Base-by-base conservation (phyloP, 75 land plant genomes). In the Sequoia sempervirens region DNA sequence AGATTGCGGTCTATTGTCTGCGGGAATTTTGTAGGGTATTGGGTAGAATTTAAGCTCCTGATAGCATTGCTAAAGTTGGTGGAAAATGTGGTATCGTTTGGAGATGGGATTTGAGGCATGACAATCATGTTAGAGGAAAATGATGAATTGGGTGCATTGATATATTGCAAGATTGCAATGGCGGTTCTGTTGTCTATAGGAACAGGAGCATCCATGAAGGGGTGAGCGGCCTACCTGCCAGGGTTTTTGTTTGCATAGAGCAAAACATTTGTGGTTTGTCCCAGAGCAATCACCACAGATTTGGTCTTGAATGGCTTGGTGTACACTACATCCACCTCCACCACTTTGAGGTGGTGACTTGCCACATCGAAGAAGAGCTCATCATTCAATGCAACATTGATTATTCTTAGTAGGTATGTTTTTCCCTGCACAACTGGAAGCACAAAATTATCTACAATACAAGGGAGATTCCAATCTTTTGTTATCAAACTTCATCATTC, bases 1-100 rank as follows among this genome's bases (percentile, higher is more conserved):
- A 88, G 83, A 61, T 79, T 10, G 13, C 85, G 88, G 37, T 88
- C 85, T 52, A 54, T 23, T 26, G n/a, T 28, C 68, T 82, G 87
- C 32, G 94, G 94, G 38, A 92, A 92, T 26, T 87, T 83, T 2
- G 90, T 88, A 10, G 93, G 92, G 80, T 85, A 91, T 47, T 88
- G 83, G 1, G 86, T 79, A 50, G 80, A 90, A 28, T 89, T 90
- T 14, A 90, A 52, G 88, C 94, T 90, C 1, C 86, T 82, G 30
- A 90, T 81, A n/a, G 83, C 46, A 4, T 23, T 68, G 14, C 85
- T 84, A 84, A 85, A 89, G 38, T 87, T 84, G n/a, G 84, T 68
- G 17, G 86, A 88, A 28, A 86, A 87, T 38, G 88, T 14, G 9
- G 93, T 89, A 84, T 92, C 89, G 73, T 89, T 90, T 58, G 81